A percentile compares a stretch with the other conserved stretches of the same genome.
phyloP scores from a whole-genome alignment of 2,329 filamentous ascomycete species.

The Microcera coccophila region DNA sequence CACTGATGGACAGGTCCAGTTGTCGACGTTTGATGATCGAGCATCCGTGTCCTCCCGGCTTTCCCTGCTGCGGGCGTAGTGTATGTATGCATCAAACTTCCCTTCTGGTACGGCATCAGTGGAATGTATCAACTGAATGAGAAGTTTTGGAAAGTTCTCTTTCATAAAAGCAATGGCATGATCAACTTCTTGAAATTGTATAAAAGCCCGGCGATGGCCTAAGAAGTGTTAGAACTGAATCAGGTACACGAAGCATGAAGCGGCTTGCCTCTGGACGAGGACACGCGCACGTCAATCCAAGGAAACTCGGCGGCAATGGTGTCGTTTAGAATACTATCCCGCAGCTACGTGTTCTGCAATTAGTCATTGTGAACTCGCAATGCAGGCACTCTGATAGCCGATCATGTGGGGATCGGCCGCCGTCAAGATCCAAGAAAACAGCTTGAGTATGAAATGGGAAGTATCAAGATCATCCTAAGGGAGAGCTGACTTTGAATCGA shows the following conservation, averaged over 20 bases:
- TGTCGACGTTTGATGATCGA: slow-evolving; percentile 14
- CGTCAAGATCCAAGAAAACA: slow-evolving; percentile 4
- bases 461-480: slow-evolving; percentile 2
- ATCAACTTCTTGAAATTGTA: slow-evolving; percentile 40
- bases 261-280: slow-evolving; percentile 32
- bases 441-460: slow-evolving; percentile 2
- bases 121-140: slow-evolving; percentile 33
- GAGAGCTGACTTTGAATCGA: slow-evolving; percentile 8
- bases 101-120: slow-evolving; percentile 40
- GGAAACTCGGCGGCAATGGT: slow-evolving; percentile 35
- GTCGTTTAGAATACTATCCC: slow-evolving; percentile 33
- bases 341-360: slow-evolving; percentile 31
- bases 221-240: slow-evolving; percentile 12
- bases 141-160: slow-evolving; percentile 40
- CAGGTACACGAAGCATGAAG: neutral
- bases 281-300: slow-evolving; percentile 38
- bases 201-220: slow-evolving; percentile 41
- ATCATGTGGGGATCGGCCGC: slow-evolving; percentile 5
- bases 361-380: slow-evolving; percentile 24
- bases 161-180: slow-evolving; percentile 41
- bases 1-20: slow-evolving; percentile 37
- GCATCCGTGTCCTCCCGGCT: slow-evolving; percentile 29
- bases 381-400: slow-evolving; percentile 9
- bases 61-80: slow-evolving; percentile 39
- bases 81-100: slow-evolving; percentile 36